A percentile compares a stretch with the other conserved stretches of the same genome.
Conservation (phyloP, 2,329 filamentous ascomycete genomes). For the Hortaea sp. region DNA sequence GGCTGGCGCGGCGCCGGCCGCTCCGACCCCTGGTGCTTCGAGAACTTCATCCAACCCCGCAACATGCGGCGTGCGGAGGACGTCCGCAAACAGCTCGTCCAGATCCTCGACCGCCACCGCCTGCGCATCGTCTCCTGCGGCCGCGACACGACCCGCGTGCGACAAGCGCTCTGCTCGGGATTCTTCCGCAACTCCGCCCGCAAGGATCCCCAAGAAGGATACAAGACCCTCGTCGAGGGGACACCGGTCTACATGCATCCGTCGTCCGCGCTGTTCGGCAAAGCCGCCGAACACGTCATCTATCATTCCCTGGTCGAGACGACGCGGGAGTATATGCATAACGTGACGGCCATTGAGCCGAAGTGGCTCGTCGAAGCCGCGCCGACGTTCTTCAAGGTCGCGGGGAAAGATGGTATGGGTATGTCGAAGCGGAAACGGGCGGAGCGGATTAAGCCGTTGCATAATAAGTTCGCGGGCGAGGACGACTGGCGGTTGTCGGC, state of each 20-base stretch:
- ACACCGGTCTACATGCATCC: conserved; percentile 95
- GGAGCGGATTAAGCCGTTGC: conserved; percentile 88
- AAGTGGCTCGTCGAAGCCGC: conserved; percentile 91
- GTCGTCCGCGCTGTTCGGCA: conserved; percentile 82
- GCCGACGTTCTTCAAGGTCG: conserved; percentile 98
- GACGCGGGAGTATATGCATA: conserved; percentile 97
- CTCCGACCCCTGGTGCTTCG: conserved; percentile 85
- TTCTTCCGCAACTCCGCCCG: conserved; percentile 94
- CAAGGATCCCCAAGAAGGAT: conserved; percentile 93
- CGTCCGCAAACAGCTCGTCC: conserved; percentile 80
- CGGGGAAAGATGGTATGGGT: conserved; percentile 58
- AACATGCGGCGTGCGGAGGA: conserved; percentile 84
- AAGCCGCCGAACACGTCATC: conserved; percentile 91
- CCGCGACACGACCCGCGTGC: conserved; percentile 73
- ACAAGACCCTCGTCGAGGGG: conserved; percentile 92
- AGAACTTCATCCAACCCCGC: conserved; percentile 93
- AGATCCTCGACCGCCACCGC: conserved; percentile 87
- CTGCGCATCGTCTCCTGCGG: conserved; percentile 77
- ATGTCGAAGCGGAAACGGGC: conserved; percentile 87
- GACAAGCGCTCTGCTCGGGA: conserved; percentile 79
- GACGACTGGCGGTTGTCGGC: conserved; percentile 92
- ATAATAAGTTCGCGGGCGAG: conserved; percentile 83
- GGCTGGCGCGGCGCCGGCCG: conserved; percentile 83
- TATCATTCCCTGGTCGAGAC: conserved; percentile 88
- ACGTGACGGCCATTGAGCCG: conserved; percentile 83